phyloP scores from a whole-genome alignment of 1,139 yeast genomes.

The Nakaseomyces kungkrabaensis region DNA sequence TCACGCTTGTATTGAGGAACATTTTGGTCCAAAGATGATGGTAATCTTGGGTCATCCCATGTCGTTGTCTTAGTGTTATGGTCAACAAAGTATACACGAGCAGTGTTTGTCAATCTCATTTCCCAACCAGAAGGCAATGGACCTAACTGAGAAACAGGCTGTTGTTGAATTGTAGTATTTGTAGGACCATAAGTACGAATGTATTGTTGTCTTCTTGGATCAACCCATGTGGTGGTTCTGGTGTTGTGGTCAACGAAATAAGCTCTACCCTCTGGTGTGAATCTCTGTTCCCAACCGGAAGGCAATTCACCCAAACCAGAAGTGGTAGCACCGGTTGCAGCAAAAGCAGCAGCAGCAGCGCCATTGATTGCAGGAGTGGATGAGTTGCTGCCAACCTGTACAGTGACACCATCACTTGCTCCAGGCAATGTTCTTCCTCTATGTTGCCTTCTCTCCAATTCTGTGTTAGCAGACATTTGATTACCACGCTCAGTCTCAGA shows the following conservation, averaged over 20 bases:
- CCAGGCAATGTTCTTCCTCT: constrained; percentile 87
- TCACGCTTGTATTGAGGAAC: constrained; percentile 99
- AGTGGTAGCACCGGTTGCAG: constrained; percentile 86
- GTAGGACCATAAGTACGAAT: constrained; percentile 86
- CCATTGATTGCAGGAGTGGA: constrained; percentile 46
- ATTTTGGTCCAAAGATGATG: constrained; percentile 92
- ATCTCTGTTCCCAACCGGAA: constrained; percentile 98
- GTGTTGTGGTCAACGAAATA: constrained; percentile 98
- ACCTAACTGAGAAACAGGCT: constrained; percentile 96
- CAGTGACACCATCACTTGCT: constrained; percentile 29
- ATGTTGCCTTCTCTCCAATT: constrained; percentile 83
- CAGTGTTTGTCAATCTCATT: constrained; percentile 97
- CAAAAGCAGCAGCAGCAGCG: constrained; percentile 68
- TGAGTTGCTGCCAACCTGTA: constrained; percentile 32
- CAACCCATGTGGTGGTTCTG: constrained; percentile 99
- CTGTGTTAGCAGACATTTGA: constrained; percentile 51
- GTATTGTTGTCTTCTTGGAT: constrained; percentile 97
- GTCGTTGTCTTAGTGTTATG: constrained; percentile 98
- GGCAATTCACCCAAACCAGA: constrained; percentile 96
- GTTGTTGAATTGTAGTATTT: constrained; percentile 82
- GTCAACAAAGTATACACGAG: constrained; percentile 95
- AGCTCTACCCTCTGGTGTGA: constrained; percentile 96
- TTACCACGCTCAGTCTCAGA: constrained; percentile 54
- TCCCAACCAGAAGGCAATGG: constrained; percentile 99
- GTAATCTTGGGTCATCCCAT: constrained; percentile 99